phyloP scores from a whole-genome alignment of 108 stramenopile species.

The Nitzschia sp. region DNA sequence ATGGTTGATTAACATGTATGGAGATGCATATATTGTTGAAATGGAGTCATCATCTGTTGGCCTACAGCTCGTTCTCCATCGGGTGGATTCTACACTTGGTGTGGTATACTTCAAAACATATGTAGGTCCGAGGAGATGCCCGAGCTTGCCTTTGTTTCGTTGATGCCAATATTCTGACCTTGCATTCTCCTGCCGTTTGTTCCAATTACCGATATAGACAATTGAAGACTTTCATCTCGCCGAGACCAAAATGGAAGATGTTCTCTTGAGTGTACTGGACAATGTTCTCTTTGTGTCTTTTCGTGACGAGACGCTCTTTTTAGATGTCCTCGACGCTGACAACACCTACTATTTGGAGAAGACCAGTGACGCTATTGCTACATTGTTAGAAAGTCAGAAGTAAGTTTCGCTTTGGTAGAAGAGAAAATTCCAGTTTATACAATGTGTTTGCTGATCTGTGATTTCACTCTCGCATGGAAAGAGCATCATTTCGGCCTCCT shows the following conservation, averaged over 20 bases:
- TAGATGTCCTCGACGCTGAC: slow-evolving; percentile 1
- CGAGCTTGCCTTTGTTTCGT: background rate
- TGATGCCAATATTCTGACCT: background rate
- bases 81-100: background rate
- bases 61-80: background rate
- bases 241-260: background rate
- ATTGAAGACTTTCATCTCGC: background rate
- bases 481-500: no score
- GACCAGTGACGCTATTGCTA: background rate
- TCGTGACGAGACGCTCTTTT: background rate
- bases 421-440: no score
- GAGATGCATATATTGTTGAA: background rate
- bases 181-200: no score
- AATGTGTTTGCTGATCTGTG: no score
- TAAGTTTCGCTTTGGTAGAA: no score
- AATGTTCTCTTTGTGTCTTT: slow-evolving; percentile 7
- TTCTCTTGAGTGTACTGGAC: background rate
- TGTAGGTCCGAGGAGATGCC: no score
- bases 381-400: background rate
- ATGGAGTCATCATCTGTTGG: background rate
- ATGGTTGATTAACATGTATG: background rate
- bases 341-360: background rate
- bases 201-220: no score
- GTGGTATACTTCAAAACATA: background rate
- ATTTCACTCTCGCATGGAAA: no score